These are phyloP conservation scores for Saturnispora ahearnii DNA, from an alignment of 805 yeast genomes.

Conservation along the genomic window DNA sequence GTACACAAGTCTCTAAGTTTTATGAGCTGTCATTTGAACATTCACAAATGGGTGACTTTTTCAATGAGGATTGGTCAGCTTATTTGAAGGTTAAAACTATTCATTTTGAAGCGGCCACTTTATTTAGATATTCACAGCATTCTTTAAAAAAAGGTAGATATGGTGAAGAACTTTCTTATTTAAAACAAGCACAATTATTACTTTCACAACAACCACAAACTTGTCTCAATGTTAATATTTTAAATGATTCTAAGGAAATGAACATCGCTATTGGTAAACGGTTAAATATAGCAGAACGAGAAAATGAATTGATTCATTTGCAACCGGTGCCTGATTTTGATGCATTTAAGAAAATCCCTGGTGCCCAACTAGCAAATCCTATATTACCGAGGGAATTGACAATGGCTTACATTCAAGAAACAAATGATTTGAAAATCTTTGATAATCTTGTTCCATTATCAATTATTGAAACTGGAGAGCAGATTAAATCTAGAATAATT, in stretches of 20 bases:
- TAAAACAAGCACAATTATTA: slow-evolving; percentile 35
- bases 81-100: slow-evolving; percentile 48
- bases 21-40: slow-evolving; percentile 40
- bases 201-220: slow-evolving; percentile 20
- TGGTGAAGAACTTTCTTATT: slow-evolving; percentile 63
- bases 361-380: slow-evolving; percentile 48
- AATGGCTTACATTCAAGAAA: slow-evolving; percentile 14
- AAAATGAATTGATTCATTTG: slow-evolving; percentile 72
- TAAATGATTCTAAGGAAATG: slow-evolving; percentile 48
- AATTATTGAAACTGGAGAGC: slow-evolving; percentile 56
- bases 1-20: slow-evolving; percentile 51
- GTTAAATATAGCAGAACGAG: slow-evolving; percentile 54
- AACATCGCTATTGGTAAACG: slow-evolving; percentile 34
- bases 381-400: slow-evolving; percentile 29
- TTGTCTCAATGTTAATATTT: slow-evolving; percentile 21
- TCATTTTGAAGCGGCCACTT: slow-evolving; percentile 68
- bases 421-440: slow-evolving; percentile 33
- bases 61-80: slow-evolving; percentile 48
- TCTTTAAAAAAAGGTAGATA: slow-evolving; percentile 42
- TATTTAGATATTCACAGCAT: slow-evolving; percentile 49
- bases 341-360: slow-evolving; percentile 34
- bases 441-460: slow-evolving; percentile 56
- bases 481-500: slow-evolving; percentile 42
- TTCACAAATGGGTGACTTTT: slow-evolving; percentile 21
- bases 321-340: slow-evolving; percentile 46